Evolutionary conservation across 2,329 filamentous ascomycete species (phyloP), one percentile per base, ranked within the genome.

Genomic region (Laburnicola sp.): DNA sequence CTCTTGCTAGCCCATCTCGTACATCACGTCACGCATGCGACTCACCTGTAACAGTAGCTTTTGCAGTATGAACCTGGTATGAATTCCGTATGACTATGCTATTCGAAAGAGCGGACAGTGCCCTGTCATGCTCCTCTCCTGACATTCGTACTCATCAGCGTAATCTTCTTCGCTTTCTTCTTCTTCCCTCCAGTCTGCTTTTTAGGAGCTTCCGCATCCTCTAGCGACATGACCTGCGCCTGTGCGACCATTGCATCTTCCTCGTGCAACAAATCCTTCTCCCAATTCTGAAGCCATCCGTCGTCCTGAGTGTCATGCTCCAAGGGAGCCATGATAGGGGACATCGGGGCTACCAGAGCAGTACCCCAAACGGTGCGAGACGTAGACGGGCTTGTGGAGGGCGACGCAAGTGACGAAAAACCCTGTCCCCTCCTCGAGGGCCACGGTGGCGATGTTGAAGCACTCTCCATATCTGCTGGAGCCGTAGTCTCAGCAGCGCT

Each of bases 341-440:
- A 86, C 0, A 75, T 75, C 0, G 84, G 54, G 25, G 77, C 66
- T 2, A 96, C 76, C 0, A 82, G 84, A 3, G 83, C 80, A 0
- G 93, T 97, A n/a, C 93, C 93, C 93, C 93, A 97, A 0, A 97
- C 90, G 0, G 93, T 97, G 55, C 85, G 86, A 35, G 83, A 78
- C 0, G 85, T 83, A 5, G 84, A 86, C 0, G 92, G 91, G 56
- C 89, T 95, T 1, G 89, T 92, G 3, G 90, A 92, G 60, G 92
- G 86, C 1, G 86, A 87, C 0, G 89, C 88, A 22, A 96, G 75
- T 2, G 84, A 83, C 30, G 82, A 81, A 62, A 90, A 91, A 11
- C 70, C 70, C 38, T 73, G 63, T 34, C 82, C 81, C 0, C 82
- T 82, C 7, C 84, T 80, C 3, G 82, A 77, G 8, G 68, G 69